These are phyloP conservation scores for Russula ochroleuca DNA, from an alignment of 768 basidiomycete species.

Conservation along the genomic window DNA sequence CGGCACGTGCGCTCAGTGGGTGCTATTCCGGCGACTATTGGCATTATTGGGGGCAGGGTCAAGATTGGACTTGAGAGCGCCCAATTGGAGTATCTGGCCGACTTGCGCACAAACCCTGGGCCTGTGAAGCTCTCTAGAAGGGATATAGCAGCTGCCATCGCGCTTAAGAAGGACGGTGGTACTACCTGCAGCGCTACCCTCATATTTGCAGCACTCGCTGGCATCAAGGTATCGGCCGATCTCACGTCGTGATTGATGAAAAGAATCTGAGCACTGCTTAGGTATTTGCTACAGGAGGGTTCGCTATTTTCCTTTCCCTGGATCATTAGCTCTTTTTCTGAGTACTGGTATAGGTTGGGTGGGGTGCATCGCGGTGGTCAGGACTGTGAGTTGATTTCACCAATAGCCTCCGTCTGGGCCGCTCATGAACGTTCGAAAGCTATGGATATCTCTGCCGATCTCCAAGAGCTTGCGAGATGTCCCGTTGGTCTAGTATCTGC, in stretches of 20 bases:
- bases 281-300: constrained; percentile 94
- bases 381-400: constrained; percentile 43
- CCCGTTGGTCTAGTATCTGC: constrained; percentile 91
- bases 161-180: constrained; percentile 68
- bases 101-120: constrained; percentile 39
- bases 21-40: constrained; percentile 89
- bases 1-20: constrained; percentile 66
- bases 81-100: constrained; percentile 69
- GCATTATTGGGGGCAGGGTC: constrained; percentile 73
- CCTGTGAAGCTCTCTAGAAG: constrained; percentile 69
- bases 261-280: constrained; percentile 31
- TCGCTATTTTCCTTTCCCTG: constrained; percentile 30
- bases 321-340: neutral
- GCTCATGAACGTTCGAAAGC: constrained; percentile 42
- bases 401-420: neutral
- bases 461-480: constrained; percentile 83
- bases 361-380: constrained; percentile 81
- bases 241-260: constrained; percentile 18
- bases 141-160: constrained; percentile 75
- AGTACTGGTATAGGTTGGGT: constrained; percentile 51
- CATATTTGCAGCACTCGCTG: constrained; percentile 71
- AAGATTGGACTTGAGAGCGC: constrained; percentile 72
- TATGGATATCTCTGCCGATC: constrained; percentile 92
- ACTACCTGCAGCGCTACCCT: constrained; percentile 70
- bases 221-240: constrained; percentile 62